Conservation (phyloP, 805 yeast genomes). For the Ogataea pilisensis region DNA sequence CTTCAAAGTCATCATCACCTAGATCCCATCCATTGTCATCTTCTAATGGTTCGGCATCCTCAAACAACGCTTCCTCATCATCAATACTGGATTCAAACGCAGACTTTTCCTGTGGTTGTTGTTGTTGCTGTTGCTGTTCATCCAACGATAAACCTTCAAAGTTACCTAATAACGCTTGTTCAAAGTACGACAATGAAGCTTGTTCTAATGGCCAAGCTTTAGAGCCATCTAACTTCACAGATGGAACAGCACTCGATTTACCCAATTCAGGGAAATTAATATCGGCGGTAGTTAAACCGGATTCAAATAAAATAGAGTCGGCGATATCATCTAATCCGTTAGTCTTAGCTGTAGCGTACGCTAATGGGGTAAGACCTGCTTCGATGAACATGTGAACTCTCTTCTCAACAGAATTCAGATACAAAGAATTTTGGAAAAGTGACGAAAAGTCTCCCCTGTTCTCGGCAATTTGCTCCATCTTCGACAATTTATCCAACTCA, state of each 20-base stretch:
- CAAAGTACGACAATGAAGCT: conserved; percentile 74
- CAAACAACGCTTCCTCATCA: conserved; percentile 33
- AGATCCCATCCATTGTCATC: conserved; percentile 78
- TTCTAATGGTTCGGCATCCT: conserved; percentile 45
- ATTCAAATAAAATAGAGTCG: conserved; percentile 60
- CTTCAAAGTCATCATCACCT: conserved; percentile 76
- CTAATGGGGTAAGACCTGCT: conserved; percentile 81
- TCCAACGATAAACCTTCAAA: conserved; percentile 59
- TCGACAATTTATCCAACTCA: conserved; percentile 64
- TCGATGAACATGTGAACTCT: conserved; percentile 71
- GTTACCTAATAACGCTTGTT: conserved; percentile 76
- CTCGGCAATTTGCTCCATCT: conserved; percentile 88
- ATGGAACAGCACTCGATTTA: conserved; percentile 39
- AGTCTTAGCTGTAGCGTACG: conserved; percentile 87
- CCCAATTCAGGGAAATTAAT: conserved; percentile 42
- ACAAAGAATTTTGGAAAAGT: conserved; percentile 77
- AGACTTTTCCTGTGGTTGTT: conserved; percentile 12
- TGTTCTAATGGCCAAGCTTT: conserved; percentile 81
- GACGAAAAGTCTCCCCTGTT: conserved; percentile 78
- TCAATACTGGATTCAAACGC: conserved; percentile 28
- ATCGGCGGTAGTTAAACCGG: conserved; percentile 60
- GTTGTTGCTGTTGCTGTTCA: conserved; percentile 22
- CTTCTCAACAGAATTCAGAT: conserved; percentile 67
- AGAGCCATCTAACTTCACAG: conserved; percentile 41
- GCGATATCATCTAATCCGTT: conserved; percentile 79